Percentiles rank a stretch among this genome's conserved stretches.
Evolutionary conservation across 495 filamentous ascomycete genomes (phyloP).

Genomic region (Lasiosphaeria ovina): DNA sequence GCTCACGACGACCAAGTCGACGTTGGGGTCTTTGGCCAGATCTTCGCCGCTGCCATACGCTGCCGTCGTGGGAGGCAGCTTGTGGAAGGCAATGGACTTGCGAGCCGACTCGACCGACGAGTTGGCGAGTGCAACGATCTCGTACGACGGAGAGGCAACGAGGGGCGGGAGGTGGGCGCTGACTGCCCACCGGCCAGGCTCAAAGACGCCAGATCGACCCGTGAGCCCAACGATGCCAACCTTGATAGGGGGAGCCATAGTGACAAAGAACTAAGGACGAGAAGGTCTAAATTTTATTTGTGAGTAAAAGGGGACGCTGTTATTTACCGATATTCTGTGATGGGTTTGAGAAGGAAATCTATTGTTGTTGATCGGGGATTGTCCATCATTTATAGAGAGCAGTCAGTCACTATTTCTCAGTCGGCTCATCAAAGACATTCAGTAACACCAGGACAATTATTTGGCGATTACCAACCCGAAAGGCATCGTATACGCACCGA

Average conservation of each 20-base stretch:
- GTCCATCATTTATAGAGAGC: no score
- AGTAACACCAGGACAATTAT: no score
- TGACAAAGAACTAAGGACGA: not conserved
- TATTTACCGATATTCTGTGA: not conserved
- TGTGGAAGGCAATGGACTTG: conserved; percentile 40
- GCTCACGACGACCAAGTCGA: conserved; percentile 51
- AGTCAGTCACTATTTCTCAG: no score
- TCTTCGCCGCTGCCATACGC: conserved; percentile 46
- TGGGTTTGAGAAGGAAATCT: no score
- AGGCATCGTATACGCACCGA: not conserved
- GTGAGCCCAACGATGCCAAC: conserved; percentile 1
- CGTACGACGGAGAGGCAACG: conserved; percentile 34
- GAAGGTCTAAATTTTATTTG: not conserved
- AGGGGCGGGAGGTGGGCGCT: conserved; percentile 46
- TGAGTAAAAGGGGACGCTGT: not conserved
- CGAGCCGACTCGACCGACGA: conserved; percentile 42
- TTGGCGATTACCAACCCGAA: not conserved
- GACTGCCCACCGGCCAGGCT: conserved; percentile 37
- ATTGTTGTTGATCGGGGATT: no score
- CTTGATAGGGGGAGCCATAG: conserved; percentile 5
- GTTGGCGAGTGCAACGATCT: conserved; percentile 51
- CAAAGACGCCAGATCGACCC: not conserved
- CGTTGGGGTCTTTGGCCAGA: conserved; percentile 49
- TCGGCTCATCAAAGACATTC: not conserved
- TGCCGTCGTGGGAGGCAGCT: conserved; percentile 37